Evolutionary conservation across 2,329 filamentous ascomycete species (phyloP).

Genomic region (Huntiella decipiens): DNA sequence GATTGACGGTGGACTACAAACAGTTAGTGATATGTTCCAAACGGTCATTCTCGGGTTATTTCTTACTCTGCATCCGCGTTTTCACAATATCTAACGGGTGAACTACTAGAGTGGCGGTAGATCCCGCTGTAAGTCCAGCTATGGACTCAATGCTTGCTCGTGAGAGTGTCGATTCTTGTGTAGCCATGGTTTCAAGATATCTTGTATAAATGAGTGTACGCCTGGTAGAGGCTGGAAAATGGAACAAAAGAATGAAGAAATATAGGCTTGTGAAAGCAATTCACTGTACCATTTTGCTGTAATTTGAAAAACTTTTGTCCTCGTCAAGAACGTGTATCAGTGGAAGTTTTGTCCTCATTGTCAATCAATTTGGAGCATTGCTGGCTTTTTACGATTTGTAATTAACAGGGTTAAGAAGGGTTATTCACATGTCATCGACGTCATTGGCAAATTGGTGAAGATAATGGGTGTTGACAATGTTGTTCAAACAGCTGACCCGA

Average conservation of each 20-base stretch:
- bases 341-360: too few relatives aligned
- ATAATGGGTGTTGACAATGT: too few relatives aligned
- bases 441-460: too few relatives aligned
- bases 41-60: background rate
- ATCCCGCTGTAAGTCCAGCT: slow-evolving; percentile 76
- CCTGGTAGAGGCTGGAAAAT: background rate
- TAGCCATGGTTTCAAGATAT: too few relatives aligned
- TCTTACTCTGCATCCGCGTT: slow-evolving; percentile 73
- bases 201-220: background rate
- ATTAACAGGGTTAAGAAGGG: too few relatives aligned
- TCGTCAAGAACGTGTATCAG: background rate
- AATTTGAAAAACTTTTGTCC: background rate
- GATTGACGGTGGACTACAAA: background rate
- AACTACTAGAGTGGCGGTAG: slow-evolving; percentile 67
- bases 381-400: too few relatives aligned
- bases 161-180: slow-evolving; percentile 2
- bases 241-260: background rate
- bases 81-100: slow-evolving; percentile 94
- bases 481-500: too few relatives aligned
- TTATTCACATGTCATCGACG: too few relatives aligned
- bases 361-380: too few relatives aligned
- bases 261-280: background rate
- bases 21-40: too few relatives aligned
- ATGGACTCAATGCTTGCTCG: slow-evolving; percentile 67
- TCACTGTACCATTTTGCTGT: slow-evolving; percentile 3